Conservation (phyloP, 2,329 filamentous ascomycete genomes). For the Teratosphaeria pseudoeucalypti region DNA sequence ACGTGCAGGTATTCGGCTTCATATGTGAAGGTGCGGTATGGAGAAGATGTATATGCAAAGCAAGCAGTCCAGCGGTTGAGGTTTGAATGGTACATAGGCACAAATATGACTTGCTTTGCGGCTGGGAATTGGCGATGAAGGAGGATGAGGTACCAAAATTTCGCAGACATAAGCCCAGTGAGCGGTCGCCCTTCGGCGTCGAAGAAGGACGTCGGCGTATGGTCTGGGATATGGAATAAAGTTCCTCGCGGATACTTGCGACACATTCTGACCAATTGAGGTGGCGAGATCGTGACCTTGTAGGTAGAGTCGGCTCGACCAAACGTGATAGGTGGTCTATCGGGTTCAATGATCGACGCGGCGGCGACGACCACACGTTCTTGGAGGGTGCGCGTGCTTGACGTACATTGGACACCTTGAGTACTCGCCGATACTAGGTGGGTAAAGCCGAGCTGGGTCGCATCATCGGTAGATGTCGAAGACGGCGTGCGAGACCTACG, state of each 20-base stretch:
- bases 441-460: neutral
- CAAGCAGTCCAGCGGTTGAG: slow-evolving; percentile 16
- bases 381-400: neutral
- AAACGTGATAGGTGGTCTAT: slow-evolving; percentile 6
- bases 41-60: slow-evolving; percentile 35
- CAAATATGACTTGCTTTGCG: slow-evolving; percentile 38
- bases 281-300: slow-evolving; percentile 9
- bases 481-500: neutral
- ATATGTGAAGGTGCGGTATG: slow-evolving; percentile 27
- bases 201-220: slow-evolving; percentile 9
- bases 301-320: slow-evolving; percentile 13
- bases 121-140: slow-evolving; percentile 30
- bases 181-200: slow-evolving; percentile 11
- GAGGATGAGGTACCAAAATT: slow-evolving; percentile 12
- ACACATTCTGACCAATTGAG: slow-evolving; percentile 12
- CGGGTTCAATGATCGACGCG: slow-evolving; percentile 8
- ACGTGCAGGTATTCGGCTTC: slow-evolving; percentile 27
- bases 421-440: slow-evolving; percentile 1
- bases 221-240: slow-evolving; percentile 11
- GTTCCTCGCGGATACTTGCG: slow-evolving; percentile 12
- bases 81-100: slow-evolving; percentile 42
- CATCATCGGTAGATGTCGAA: neutral
- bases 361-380: slow-evolving; percentile 12
- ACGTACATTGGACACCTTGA: slow-evolving; percentile 5
- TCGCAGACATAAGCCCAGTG: slow-evolving; percentile 8